Base-by-base conservation (phyloP, 306 rosid genomes). In the Heteromeles arbutifolia region DNA sequence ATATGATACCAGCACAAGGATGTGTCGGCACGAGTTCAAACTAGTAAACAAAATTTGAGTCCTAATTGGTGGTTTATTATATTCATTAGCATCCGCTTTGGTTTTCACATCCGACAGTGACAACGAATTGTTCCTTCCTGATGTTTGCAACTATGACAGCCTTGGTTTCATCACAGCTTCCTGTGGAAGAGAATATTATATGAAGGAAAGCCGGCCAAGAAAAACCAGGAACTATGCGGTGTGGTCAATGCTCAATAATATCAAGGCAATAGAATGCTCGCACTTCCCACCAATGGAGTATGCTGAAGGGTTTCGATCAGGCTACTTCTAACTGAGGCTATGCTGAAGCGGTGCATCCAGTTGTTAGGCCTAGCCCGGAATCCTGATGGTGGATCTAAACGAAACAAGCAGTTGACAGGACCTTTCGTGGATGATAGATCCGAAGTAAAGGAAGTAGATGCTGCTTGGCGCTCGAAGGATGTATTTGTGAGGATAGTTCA, bases 1-100 rank as follows among this genome's bases (percentile, higher is more conserved):
- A 32, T 90, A 88, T 81, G 99, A 90, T 64, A 75, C 79, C 65
- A 80, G 87, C 79, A 90, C 91, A 86, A 90, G 97, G 80, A 88
- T 89, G 93, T 95, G 99, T 79, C 54, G 67, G 82, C 86, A 69
- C 71, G 72, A 44, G 56, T 77, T 48, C 79, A 79, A 82, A 54
- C 32, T 28, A 72, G 45, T 72, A 62, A 69, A 83, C 61, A 50
- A 79, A 63, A 24, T 84, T 77, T 83, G 72, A 80, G 72, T 77
- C 83, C 73, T 53, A 15, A 12, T 50, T 73, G 84, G 79, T 80
- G 69, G 82, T 77, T 84, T 80, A 79, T 82, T 61, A 82, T 83
- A 75, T 39, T 74, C 79, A 21, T 28, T 80, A 45, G 53, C 65
- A 76, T 77, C 53, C 67, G 43, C 39, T 3, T 79, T 75, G 89